phyloP scores from a whole-genome alignment of 768 basidiomycete genomes.

The Leucocoprinus sp. region DNA sequence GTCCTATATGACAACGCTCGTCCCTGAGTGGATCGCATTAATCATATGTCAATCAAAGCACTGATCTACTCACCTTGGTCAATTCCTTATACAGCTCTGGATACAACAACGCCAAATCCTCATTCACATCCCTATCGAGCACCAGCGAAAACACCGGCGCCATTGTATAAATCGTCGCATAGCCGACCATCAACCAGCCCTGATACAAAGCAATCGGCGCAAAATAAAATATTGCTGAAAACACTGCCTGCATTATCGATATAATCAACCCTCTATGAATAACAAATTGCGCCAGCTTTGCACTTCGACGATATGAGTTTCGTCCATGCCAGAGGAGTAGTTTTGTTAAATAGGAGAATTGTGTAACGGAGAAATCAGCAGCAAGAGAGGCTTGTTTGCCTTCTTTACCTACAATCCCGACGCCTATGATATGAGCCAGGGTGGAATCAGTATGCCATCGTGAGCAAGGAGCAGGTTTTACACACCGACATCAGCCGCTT shows the following conservation, averaged over 20 bases:
- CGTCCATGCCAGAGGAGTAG: conserved; percentile 97
- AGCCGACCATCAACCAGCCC: conserved; percentile 96
- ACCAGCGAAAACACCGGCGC: conserved; percentile 97
- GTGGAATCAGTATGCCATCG: background rate
- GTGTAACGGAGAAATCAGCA: conserved; percentile 95
- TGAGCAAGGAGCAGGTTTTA: conserved; percentile 14
- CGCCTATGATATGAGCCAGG: conserved; percentile 41
- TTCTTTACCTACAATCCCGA: conserved; percentile 98
- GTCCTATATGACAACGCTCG: conserved; percentile 95
- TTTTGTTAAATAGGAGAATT: conserved; percentile 94
- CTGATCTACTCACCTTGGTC: conserved; percentile 61
- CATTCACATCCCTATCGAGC: conserved; percentile 90
- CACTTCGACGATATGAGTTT: conserved; percentile 96
- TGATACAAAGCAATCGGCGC: conserved; percentile 97
- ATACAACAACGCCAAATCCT: conserved; percentile 90
- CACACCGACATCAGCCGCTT: conserved; percentile 96
- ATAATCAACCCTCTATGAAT: conserved; percentile 97
- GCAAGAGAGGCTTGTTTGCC: conserved; percentile 98
- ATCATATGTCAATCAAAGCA: background rate
- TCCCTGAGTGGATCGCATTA: conserved; percentile 49
- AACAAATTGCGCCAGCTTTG: conserved; percentile 97
- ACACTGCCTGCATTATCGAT: conserved; percentile 96
- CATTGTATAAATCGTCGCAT: conserved; percentile 96
- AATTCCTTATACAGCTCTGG: conserved; percentile 97
- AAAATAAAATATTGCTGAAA: conserved; percentile 88